A percentile compares a stretch with the other conserved stretches of the same genome.
Conservation (phyloP, 208 protist genomes). For the Crithidia sp. region DNA sequence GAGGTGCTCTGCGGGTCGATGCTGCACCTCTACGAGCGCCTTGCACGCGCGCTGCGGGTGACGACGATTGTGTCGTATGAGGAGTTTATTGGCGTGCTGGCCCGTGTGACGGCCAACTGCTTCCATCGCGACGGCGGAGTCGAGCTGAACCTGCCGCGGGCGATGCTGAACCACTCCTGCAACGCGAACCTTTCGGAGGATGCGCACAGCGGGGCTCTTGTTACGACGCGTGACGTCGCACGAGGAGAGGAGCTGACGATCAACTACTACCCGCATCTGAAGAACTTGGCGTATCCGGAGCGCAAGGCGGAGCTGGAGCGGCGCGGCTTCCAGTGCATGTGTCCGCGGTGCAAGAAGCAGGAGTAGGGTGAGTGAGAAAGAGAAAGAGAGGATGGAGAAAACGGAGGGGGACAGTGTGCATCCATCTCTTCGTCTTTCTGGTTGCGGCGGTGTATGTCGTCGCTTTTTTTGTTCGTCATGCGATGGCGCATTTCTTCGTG, state of each 20-base stretch:
- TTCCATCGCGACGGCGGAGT: conserved; percentile 66
- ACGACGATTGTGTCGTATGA: conserved; percentile 79
- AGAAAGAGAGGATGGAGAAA: not conserved
- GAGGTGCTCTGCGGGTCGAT: conserved; percentile 46
- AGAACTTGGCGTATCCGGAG: conserved; percentile 53
- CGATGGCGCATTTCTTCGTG: too few species aligned
- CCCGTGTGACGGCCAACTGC: conserved; percentile 76
- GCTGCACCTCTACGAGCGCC: conserved; percentile 81
- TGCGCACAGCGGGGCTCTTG: conserved; percentile 43
- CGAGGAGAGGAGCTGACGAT: conserved; percentile 71
- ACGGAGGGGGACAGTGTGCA: too few species aligned
- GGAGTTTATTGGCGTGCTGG: conserved; percentile 76
- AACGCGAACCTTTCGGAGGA: conserved; percentile 78
- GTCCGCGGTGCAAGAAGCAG: conserved; percentile 44
- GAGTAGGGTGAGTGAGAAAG: conserved; percentile 4
- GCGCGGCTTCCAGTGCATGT: conserved; percentile 67
- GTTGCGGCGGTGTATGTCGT: too few species aligned
- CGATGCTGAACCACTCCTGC: conserved; percentile 89
- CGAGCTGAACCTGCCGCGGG: conserved; percentile 66
- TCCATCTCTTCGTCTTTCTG: too few species aligned
- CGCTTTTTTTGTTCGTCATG: too few species aligned
- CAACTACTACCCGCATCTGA: conserved; percentile 83
- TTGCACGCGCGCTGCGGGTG: conserved; percentile 64
- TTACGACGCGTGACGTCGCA: conserved; percentile 53
- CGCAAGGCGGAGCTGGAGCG: conserved; percentile 58